Evolutionary conservation across 164 flowering plant species (phyloP).

Genomic region (Annona squamosa): DNA sequence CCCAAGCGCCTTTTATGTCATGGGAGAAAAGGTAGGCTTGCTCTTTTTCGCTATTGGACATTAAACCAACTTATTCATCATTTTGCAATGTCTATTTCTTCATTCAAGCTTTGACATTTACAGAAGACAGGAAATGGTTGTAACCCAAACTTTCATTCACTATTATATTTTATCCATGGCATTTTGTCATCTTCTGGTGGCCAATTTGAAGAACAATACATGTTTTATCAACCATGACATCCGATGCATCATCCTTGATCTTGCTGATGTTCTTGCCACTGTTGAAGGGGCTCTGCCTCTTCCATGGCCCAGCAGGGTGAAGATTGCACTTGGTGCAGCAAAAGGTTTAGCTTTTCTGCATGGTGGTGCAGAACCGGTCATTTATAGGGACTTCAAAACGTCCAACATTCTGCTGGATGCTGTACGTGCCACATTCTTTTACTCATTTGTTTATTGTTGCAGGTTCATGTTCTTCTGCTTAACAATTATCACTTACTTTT

Average conservation of each 20-base stretch:
- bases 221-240: not conserved
- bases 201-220: not conserved
- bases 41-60: too few species aligned
- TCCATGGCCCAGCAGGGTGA: conserved; percentile 85
- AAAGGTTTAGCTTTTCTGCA: conserved; percentile 96
- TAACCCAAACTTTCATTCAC: not conserved
- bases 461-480: not conserved
- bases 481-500: conserved; percentile 11
- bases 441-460: not conserved
- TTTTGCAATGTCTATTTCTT: not conserved
- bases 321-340: conserved; percentile 93
- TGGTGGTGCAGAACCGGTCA: conserved; percentile 71
- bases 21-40: too few species aligned
- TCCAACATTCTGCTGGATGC: conserved; percentile 93
- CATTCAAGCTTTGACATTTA: not conserved
- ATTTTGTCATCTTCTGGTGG: not conserved
- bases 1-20: too few species aligned
- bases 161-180: not conserved
- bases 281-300: conserved; percentile 78
- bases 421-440: conserved; percentile 33
- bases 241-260: not conserved
- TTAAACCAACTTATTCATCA: not conserved
- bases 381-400: conserved; percentile 92
- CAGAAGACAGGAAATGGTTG: not conserved
- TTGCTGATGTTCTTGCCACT: conserved; percentile 7